Evolutionary conservation across 768 basidiomycete genomes (phyloP).

Genomic region (Amanita phalloides): DNA sequence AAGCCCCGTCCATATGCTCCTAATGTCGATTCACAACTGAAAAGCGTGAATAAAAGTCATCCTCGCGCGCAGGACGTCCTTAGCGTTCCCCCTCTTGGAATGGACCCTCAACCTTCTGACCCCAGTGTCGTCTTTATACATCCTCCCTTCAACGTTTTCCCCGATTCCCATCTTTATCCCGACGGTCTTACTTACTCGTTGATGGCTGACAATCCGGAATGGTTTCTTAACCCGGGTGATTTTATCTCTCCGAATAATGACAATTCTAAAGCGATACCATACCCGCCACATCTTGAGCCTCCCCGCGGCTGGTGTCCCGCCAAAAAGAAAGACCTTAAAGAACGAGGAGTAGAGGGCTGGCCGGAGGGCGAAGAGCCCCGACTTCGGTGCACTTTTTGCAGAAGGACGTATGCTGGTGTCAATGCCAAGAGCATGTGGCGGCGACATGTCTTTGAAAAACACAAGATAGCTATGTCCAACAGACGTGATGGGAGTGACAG

Average conservation of each 20-base stretch:
- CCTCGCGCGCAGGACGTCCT: conserved; percentile 29
- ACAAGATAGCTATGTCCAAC: conserved; percentile 86
- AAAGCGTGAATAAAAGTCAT: conserved; percentile 17
- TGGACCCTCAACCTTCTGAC: conserved; percentile 65
- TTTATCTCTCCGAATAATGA: conserved; percentile 38
- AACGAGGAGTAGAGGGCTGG: conserved; percentile 59
- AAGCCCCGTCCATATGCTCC: conserved; percentile 56
- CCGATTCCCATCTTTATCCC: conserved; percentile 44
- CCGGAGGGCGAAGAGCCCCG: conserved; percentile 75
- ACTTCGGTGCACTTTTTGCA: conserved; percentile 75
- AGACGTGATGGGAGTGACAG: conserved; percentile 62
- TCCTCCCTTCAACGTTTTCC: conserved; percentile 63
- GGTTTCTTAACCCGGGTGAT: conserved; percentile 68
- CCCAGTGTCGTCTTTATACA: conserved; percentile 59
- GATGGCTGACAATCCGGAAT: conserved; percentile 67
- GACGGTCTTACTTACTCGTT: conserved; percentile 64
- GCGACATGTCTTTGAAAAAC: conserved; percentile 81
- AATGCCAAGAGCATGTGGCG: conserved; percentile 92
- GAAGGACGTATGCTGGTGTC: conserved; percentile 75
- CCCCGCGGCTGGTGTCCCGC: conserved; percentile 81
- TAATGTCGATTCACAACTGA: conserved; percentile 15
- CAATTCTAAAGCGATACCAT: conserved; percentile 47
- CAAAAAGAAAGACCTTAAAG: conserved; percentile 73
- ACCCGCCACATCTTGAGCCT: conserved; percentile 71
- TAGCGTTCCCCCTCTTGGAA: conserved; percentile 36